Evolutionary conservation across 495 filamentous ascomycete species (phyloP), one percentile per base, ranked within the genome.

Genomic region (Hypoxylon lienhwacheense): DNA sequence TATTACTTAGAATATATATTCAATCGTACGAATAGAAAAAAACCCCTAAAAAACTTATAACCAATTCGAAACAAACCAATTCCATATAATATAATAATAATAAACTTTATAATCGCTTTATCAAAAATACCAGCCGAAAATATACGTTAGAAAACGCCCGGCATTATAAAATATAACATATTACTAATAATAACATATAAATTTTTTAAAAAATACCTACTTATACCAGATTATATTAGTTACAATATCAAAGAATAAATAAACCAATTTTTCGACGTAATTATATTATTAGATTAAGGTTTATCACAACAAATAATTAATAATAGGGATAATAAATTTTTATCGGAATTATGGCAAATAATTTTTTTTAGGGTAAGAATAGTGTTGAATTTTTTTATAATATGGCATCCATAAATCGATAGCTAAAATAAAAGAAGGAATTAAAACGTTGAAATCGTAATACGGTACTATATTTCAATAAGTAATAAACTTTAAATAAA

Each of bases 321-420:
- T 1, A 28, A 46, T 14, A 31, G 36, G 7, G 34, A 44, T 7
- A 6, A 7, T 1, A 39, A 39, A 7, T 39, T 39, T 10, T 21
- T 39, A 20, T 39, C 35, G 1, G 35, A 39, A 2, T 11, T 39
- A 0, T 39, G 35, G 35, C 17, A 39, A 5, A 19, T 20, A 1
- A 31, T 31, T 3, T 31, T 31, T 10, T 3, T 10, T 3, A 31
- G 28, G 7, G n/a, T n/a, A n/a, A 17, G 17, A 1, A 45, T 29
- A 1, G 15, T 6, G 2, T 8, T 45, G 16, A 17, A 15, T 0
- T 7, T 33, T 2, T 45, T 19, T 7, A 45, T 29, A 21, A 22
- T 15, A 6, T 47, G 26, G 1, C 44, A 47, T n/a, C 31, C 44
- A 2, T 32, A 47, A n/a, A 35, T 32, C 8, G 31, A 47, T 6